Conservation (phyloP, 1,139 yeast species). For the Kurtzmaniella quercitrusa region DNA sequence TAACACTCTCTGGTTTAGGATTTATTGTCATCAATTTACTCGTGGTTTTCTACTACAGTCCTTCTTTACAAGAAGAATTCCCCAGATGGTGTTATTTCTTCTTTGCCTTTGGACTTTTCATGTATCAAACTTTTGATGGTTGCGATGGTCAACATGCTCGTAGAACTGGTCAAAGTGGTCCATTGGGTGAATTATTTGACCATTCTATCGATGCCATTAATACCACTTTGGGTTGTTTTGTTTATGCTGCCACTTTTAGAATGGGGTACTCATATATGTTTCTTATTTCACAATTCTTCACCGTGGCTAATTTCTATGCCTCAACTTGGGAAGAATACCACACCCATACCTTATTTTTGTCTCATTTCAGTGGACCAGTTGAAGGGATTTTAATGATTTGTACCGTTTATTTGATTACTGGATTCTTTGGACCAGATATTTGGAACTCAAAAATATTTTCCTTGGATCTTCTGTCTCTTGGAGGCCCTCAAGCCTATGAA, state of each 20-base stretch:
- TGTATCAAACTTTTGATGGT: constrained; percentile 95
- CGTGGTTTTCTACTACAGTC: constrained; percentile 71
- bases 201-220: constrained; percentile 91
- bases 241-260: constrained; percentile 70
- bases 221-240: constrained; percentile 72
- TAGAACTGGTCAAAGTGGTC: constrained; percentile 91
- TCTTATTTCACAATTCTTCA: constrained; percentile 66
- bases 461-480: constrained; percentile 32
- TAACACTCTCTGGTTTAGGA: constrained; percentile 72
- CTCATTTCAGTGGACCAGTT: constrained; percentile 88
- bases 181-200: constrained; percentile 90
- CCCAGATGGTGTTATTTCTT: constrained; percentile 84
- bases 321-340: constrained; percentile 97
- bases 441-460: constrained; percentile 48
- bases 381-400: constrained; percentile 80
- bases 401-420: constrained; percentile 55
- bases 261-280: constrained; percentile 67
- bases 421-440: constrained; percentile 61
- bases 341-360: constrained; percentile 76
- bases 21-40: constrained; percentile 64
- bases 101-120: constrained; percentile 78
- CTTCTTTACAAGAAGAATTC: constrained; percentile 50
- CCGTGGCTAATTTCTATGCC: constrained; percentile 77
- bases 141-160: constrained; percentile 95
- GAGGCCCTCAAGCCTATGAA: constrained; percentile 18